A percentile compares a stretch with the other conserved stretches of the same genome.
These are phyloP conservation scores for Sonneratia caseolaris DNA, from an alignment of 345 rosid species.

Conservation along the genomic window DNA sequence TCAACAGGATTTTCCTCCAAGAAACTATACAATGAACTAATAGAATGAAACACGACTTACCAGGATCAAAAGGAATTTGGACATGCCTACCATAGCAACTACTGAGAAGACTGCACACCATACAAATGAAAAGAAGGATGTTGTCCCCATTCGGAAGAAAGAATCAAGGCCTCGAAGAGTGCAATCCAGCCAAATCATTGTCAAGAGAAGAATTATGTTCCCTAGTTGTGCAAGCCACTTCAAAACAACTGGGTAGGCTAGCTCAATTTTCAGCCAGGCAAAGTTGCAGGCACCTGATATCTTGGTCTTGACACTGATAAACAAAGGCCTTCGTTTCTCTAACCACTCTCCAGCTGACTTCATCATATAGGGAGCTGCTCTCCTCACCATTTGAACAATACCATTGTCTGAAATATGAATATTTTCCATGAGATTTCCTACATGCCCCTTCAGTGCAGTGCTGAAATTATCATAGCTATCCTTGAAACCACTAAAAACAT, in stretches of 20 bases:
- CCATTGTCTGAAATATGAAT: conserved; percentile 35
- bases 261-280: conserved; percentile 37
- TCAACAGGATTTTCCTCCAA: neutral
- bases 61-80: conserved; percentile 56
- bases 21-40: neutral
- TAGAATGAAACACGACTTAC: conserved; percentile 35
- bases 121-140: conserved; percentile 68
- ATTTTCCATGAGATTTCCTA: conserved; percentile 39
- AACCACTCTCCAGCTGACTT: conserved; percentile 43
- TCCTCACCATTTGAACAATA: conserved; percentile 33
- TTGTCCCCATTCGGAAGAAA: conserved; percentile 75
- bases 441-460: conserved; percentile 29
- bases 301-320: conserved; percentile 24
- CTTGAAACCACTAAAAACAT: conserved; percentile 24
- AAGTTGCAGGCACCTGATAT: conserved; percentile 34
- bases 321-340: conserved; percentile 51
- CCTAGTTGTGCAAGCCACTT: conserved; percentile 60
- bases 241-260: conserved; percentile 48
- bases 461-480: conserved; percentile 24
- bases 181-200: conserved; percentile 84
- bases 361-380: conserved; percentile 22
- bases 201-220: conserved; percentile 57
- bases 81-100: conserved; percentile 65
- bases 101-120: conserved; percentile 88
- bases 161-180: conserved; percentile 79